Percentiles rank a stretch among this genome's conserved stretches.
Conservation (phyloP, 1,284 basidiomycete genomes). For the Ganoderma resinaceum region DNA sequence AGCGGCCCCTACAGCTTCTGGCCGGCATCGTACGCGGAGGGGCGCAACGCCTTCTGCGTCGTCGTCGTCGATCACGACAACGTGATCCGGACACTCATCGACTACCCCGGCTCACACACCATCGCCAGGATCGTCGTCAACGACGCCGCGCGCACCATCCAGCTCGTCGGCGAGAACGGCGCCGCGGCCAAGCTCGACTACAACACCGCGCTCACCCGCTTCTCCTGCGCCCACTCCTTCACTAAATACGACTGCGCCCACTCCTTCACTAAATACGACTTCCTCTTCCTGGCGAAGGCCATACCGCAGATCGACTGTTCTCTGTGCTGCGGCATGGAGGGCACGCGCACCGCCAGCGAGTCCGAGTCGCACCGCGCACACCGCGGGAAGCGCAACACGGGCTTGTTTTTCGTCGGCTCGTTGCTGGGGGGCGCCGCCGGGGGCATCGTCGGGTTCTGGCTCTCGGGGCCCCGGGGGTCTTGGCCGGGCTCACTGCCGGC, state of each 20-base stretch:
- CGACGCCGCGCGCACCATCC: neutral
- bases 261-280: neutral
- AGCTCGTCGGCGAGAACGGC: neutral
- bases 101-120: neutral
- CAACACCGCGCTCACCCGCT: neutral
- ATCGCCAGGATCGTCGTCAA: neutral
- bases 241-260: neutral
- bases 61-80: constrained; percentile 2
- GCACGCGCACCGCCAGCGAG: neutral
- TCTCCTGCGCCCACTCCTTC: neutral
- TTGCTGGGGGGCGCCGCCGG: neutral
- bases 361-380: neutral
- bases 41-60: neutral
- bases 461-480: neutral
- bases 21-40: neutral
- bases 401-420: neutral
- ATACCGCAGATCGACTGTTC: constrained; percentile 3
- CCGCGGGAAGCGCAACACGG: neutral
- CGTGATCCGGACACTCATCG: neutral
- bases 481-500: neutral
- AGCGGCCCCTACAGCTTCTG: constrained; percentile 3
- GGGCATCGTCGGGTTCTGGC: neutral
- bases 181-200: neutral
- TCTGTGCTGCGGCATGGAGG: neutral
- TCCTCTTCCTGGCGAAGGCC: neutral